A percentile compares a stretch with the other conserved stretches of the same genome.
Conservation (phyloP, 2,329 filamentous ascomycete genomes). For the Chaetomium strumarium region DNA sequence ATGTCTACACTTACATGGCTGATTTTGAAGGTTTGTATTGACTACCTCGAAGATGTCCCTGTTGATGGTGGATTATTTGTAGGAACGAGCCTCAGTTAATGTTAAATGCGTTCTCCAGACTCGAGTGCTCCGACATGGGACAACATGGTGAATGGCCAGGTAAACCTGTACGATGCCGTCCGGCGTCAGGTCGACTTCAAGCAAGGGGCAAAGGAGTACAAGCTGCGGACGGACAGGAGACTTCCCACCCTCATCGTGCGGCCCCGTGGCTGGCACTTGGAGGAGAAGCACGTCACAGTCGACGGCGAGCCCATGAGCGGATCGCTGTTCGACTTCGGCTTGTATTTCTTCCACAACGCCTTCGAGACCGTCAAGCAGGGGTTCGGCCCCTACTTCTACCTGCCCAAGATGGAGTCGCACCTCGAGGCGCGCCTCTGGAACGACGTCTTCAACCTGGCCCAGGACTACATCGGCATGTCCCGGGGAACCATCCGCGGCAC, state of each 20-base stretch:
- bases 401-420: constrained; percentile 97
- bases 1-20: constrained; percentile 99
- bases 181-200: constrained; percentile 94
- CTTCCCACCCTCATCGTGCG: constrained; percentile 88
- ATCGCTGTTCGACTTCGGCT: constrained; percentile 90
- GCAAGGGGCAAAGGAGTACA: constrained; percentile 92
- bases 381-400: constrained; percentile 92
- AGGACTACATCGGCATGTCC: constrained; percentile 86
- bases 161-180: constrained; percentile 95
- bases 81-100: background rate
- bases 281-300: constrained; percentile 96
- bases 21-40: constrained; percentile 77
- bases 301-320: constrained; percentile 93
- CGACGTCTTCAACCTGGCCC: constrained; percentile 90
- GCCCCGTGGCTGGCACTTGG: constrained; percentile 93
- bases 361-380: constrained; percentile 79
- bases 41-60: no score
- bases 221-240: constrained; percentile 82
- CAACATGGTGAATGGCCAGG: constrained; percentile 98
- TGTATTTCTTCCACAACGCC: constrained; percentile 99
- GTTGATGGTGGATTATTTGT: no score
- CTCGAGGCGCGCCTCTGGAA: constrained; percentile 98
- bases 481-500: constrained; percentile 92
- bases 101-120: constrained; percentile 46
- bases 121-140: constrained; percentile 96